A percentile compares a stretch with the other conserved stretches of the same genome.
These are phyloP conservation scores for Corylus heterophylla DNA, from an alignment of 306 rosid species.

Conservation along the genomic window DNA sequence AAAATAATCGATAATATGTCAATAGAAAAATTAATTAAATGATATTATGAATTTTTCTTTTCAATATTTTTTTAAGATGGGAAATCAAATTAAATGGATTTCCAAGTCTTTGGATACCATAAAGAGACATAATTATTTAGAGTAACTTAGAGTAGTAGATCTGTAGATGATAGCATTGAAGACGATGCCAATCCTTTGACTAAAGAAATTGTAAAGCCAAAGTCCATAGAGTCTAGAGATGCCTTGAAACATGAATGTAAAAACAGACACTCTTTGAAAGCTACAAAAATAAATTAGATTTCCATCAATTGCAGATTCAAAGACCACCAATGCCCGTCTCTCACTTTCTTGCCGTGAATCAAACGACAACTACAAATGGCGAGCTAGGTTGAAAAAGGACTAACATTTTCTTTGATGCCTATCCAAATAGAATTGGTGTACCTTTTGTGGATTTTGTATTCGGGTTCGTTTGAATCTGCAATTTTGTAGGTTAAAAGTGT, in stretches of 20 bases:
- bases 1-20: no score
- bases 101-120: not conserved
- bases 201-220: not conserved
- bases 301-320: no score
- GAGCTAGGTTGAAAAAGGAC: not conserved
- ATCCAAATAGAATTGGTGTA: not conserved
- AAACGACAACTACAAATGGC: not conserved
- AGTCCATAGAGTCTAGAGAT: not conserved
- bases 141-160: not conserved
- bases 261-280: not conserved
- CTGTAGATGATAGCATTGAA: not conserved
- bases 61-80: no score
- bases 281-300: not conserved
- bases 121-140: no score
- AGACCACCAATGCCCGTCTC: not conserved
- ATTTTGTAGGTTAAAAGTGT: no score
- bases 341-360: not conserved
- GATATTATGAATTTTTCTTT: no score
- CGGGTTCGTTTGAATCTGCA: no score
- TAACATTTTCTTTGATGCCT: not conserved
- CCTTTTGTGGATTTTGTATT: not conserved
- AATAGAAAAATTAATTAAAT: no score
- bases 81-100: not conserved
- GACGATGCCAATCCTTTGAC: not conserved
- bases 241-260: not conserved